A percentile compares a stretch with the other conserved stretches of the same genome.
Evolutionary conservation across 305 asterid species (phyloP).

Genomic region (Plantago lanceolata): DNA sequence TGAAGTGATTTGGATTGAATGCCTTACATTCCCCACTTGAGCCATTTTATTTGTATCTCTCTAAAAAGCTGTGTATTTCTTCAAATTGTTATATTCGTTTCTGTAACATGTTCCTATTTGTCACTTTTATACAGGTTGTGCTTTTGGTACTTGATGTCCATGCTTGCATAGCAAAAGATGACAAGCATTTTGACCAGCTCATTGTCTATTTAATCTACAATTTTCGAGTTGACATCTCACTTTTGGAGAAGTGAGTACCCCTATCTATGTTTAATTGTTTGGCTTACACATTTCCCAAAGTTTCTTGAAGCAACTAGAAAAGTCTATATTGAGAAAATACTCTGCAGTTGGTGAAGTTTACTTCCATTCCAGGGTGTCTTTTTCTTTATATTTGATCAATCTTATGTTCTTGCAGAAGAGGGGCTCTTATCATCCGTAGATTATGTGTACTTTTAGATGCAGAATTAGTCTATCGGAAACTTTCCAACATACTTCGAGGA

Average conservation of each 20-base stretch:
- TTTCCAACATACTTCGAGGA: slow-evolving; percentile 79
- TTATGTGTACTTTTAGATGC: slow-evolving; percentile 91
- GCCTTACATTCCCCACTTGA: neutral
- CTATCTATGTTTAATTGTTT: slow-evolving; percentile 19
- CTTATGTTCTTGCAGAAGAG: slow-evolving; percentile 64
- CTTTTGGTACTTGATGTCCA: slow-evolving; percentile 98
- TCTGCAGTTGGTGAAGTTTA: slow-evolving; percentile 7
- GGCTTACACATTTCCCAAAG: neutral
- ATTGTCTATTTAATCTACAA: slow-evolving; percentile 68
- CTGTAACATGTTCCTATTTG: slow-evolving; percentile 21
- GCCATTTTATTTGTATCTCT: neutral
- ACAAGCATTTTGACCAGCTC: slow-evolving; percentile 73
- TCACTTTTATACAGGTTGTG: slow-evolving; percentile 57
- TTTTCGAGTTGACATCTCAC: slow-evolving; percentile 77
- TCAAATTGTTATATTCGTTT: slow-evolving; percentile 4
- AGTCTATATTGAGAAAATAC: neutral
- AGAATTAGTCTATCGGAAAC: slow-evolving; percentile 89
- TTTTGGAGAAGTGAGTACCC: slow-evolving; percentile 76
- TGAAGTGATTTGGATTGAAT: neutral
- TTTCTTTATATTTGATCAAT: slow-evolving; percentile 20
- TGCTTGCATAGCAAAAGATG: slow-evolving; percentile 94
- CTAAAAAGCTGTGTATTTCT: neutral
- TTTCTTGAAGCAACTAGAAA: neutral
- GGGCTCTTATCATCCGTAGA: slow-evolving; percentile 89
- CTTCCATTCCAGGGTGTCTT: slow-evolving; percentile 7